A percentile compares a stretch with the other conserved stretches of the same genome.
Evolutionary conservation across 2,329 filamentous ascomycete species (phyloP).

Genomic region (Emydomyces testavorans): DNA sequence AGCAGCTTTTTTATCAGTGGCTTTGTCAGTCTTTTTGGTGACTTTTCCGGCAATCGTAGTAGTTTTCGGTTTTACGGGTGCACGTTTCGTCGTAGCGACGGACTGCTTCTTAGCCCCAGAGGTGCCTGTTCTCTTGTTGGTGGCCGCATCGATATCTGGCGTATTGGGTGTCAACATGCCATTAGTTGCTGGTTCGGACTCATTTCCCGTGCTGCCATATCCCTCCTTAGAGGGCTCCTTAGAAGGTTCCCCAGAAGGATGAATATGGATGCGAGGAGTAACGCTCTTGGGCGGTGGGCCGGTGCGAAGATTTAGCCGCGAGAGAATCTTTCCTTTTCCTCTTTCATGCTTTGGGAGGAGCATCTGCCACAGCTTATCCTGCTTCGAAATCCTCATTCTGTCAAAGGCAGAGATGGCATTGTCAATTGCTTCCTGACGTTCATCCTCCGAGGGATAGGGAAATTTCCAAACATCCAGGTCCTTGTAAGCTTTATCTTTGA

Average conservation of each 20-base stretch:
- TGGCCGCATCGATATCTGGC: background rate
- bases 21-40: slow-evolving; percentile 37
- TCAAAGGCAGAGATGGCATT: slow-evolving; percentile 54
- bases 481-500: slow-evolving; percentile 49
- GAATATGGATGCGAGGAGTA: slow-evolving; percentile 31
- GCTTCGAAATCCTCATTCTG: slow-evolving; percentile 47
- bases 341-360: slow-evolving; percentile 50
- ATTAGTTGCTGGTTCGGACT: slow-evolving; percentile 26
- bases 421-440: slow-evolving; percentile 49
- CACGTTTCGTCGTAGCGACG: slow-evolving; percentile 32
- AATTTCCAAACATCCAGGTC: slow-evolving; percentile 53
- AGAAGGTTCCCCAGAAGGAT: slow-evolving; percentile 27
- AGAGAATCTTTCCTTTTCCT: slow-evolving; percentile 50
- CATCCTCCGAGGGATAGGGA: slow-evolving; percentile 44
- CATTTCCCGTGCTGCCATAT: slow-evolving; percentile 26
- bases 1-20: slow-evolving; percentile 20
- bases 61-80: slow-evolving; percentile 38
- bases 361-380: slow-evolving; percentile 52
- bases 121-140: background rate
- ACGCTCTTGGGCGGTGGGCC: slow-evolving; percentile 31
- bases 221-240: slow-evolving; percentile 30
- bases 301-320: slow-evolving; percentile 43
- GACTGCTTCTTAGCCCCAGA: slow-evolving; percentile 25
- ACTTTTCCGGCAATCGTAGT: slow-evolving; percentile 34
- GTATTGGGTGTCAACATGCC: slow-evolving; percentile 21